These are phyloP conservation scores for Ascosphaera apis DNA, from an alignment of 2,329 filamentous ascomycete genomes.

Conservation along the genomic window DNA sequence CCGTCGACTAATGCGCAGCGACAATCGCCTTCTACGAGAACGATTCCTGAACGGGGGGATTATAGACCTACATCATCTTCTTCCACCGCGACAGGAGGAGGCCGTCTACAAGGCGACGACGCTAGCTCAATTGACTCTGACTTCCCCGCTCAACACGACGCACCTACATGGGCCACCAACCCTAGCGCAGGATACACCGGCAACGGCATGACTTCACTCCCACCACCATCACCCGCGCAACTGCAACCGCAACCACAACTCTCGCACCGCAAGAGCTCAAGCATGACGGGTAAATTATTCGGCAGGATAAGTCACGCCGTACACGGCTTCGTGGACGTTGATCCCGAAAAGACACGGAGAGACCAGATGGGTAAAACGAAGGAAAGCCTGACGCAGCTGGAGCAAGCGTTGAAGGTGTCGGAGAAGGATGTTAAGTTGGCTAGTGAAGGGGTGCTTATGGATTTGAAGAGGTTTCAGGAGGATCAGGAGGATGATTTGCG, in stretches of 20 bases:
- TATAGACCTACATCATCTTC: no score
- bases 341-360: slow-evolving; percentile 74
- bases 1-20: no score
- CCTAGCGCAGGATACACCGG: slow-evolving; percentile 54
- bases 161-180: slow-evolving; percentile 39
- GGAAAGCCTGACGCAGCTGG: slow-evolving; percentile 63
- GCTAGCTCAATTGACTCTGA: slow-evolving; percentile 87
- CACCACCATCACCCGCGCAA: slow-evolving; percentile 20
- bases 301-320: slow-evolving; percentile 87
- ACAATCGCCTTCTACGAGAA: no score
- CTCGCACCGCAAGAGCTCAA: slow-evolving; percentile 56
- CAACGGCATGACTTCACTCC: no score
- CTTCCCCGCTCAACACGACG: slow-evolving; percentile 73
- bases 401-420: slow-evolving; percentile 72
- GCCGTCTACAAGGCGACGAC: no score
- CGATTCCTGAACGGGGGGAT: no score
- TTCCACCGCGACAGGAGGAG: no score
- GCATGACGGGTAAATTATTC: slow-evolving; percentile 81
- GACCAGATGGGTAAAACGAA: slow-evolving; percentile 92
- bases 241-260: slow-evolving; percentile 13
- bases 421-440: slow-evolving; percentile 87
- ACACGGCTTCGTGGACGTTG: slow-evolving; percentile 85
- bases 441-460: slow-evolving; percentile 65
- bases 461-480: slow-evolving; percentile 75
- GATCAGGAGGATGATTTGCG: slow-evolving; percentile 91